Evolutionary conservation across 306 rosid species (phyloP), one percentile per base, ranked within the genome.

Genomic region (Sechiopsis laciniata): DNA sequence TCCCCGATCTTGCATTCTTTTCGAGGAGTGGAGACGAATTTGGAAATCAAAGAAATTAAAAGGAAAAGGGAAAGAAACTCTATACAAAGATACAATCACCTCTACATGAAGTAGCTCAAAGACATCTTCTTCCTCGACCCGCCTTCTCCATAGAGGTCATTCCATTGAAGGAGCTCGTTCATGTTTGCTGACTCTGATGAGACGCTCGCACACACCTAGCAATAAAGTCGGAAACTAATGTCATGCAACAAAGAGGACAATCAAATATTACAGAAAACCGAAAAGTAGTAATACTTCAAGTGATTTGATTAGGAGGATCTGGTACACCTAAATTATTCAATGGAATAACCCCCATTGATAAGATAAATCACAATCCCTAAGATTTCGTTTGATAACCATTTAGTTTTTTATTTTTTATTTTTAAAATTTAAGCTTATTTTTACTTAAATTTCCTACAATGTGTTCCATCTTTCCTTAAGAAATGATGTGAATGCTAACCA

Each of bases 121-220:
- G 92, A 84, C 78, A 65, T 87, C 85, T 71, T 86, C 84, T 84
- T 89, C 79, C 98, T 87, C 0, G 96, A 94, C 71, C 98, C 98
- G 8, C 97, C 97, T 82, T 94, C 98, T 68, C 98, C 98, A 58
- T 94, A 94, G 6, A 89, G 80, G 65, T 94, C 97, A 63, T 94
- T 94, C 98, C 98, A 94, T 75, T 87, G 96, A 55, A 83, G 88
- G 46, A 94, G 95, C 66, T 87, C 97, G 9, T 76, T 94, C 96
- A 89, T 94, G 79, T 89, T 94, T 17, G 84, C 83, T 0, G 98
- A 90, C 73, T 90, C 97, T 1, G 96, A 86, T 5, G 98, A 90
- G 76, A 94, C 97, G 29, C 98, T 94, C 4, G 98, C 98, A 72
- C 97, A 87, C 17, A 90, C 95, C 98, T 94, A 78, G 8, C 78